Base-by-base conservation (phyloP, 441 rosid genomes). In the Populus hybrid region DNA sequence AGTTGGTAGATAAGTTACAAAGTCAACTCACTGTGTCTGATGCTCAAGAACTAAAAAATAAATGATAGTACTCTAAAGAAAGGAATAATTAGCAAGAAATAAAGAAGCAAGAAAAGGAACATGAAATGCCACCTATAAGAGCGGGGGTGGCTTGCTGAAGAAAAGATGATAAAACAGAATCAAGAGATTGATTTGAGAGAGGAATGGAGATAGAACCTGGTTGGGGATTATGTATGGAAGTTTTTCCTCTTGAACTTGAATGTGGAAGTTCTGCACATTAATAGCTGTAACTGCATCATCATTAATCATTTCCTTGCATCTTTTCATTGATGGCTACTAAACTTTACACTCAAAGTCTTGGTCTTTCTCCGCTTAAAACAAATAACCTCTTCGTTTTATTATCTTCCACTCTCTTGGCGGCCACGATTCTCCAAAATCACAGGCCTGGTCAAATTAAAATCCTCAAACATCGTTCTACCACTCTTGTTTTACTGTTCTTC, bases 171-270 rank as follows among this genome's bases (percentile, higher is more conserved):
- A 32, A 32, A 32, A 32, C 34, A 32, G 34, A 32, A 32, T 32
- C 34, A 32, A 32, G 34, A 32, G 34, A 5, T 32, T 32, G 34
- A 32, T 32, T 32, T 32, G 34, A 32, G 34, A 32, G 34, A 32
- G 34, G 34, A 32, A 32, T 32, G 34, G 34, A 32, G 34, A 32
- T 32, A 4, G 34, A 32, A 32, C 34, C 6, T 34, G 35, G 8
- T 34, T 34, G 83, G 83, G 77, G 78, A 46, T 75, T 74, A 85
- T 75, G 40, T 85, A 61, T 65, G 80, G 73, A 78, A 78, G 38
- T 78, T 79, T 78, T 72, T 75, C 78, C 77, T 75, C 75, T 80
- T 79, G 89, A 79, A 71, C 72, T 71, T 80, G 36, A 82, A 79
- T 40, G 50, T 66, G 82, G 76, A 77, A 72, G 78, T 71, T 81